These are phyloP conservation scores for Colletotrichum australisinense DNA, from an alignment of 2,329 filamentous ascomycete species.

Conservation along the genomic window DNA sequence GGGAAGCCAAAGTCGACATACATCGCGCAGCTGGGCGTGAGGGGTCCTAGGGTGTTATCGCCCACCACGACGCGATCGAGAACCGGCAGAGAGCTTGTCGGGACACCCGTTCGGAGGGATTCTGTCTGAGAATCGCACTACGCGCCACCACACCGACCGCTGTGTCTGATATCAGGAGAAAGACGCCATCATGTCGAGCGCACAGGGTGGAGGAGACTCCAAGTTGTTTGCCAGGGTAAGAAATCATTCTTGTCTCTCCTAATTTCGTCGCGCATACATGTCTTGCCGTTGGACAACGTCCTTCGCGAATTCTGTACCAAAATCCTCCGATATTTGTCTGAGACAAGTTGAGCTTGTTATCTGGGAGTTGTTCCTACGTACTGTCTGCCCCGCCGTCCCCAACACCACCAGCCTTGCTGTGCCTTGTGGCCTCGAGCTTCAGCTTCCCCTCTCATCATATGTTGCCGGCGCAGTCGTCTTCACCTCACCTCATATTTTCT, in stretches of 20 bases:
- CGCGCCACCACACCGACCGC: constrained; percentile 7
- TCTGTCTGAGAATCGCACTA: constrained; percentile 19
- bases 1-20: constrained; percentile 26
- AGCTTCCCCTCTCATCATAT: not conserved
- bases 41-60: constrained; percentile 35
- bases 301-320: not conserved
- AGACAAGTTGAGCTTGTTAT: constrained; percentile 1
- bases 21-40: constrained; percentile 32
- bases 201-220: constrained; percentile 86
- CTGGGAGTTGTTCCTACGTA: not conserved
- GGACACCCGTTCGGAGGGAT: constrained; percentile 10
- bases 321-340: constrained; percentile 7
- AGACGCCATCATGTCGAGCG: constrained; percentile 61
- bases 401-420: not conserved
- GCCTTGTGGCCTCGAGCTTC: not conserved
- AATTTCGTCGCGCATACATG: constrained; percentile 4
- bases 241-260: constrained; percentile 36
- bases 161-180: constrained; percentile 1
- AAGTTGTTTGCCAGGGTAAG: constrained; percentile 98
- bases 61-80: constrained; percentile 29
- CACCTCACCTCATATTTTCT: not conserved
- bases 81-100: constrained; percentile 16
- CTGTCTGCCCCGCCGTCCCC: not conserved
- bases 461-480: not conserved
- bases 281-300: not conserved